Conservation (phyloP, 345 rosid genomes). For the Gossypium longicalyx region DNA sequence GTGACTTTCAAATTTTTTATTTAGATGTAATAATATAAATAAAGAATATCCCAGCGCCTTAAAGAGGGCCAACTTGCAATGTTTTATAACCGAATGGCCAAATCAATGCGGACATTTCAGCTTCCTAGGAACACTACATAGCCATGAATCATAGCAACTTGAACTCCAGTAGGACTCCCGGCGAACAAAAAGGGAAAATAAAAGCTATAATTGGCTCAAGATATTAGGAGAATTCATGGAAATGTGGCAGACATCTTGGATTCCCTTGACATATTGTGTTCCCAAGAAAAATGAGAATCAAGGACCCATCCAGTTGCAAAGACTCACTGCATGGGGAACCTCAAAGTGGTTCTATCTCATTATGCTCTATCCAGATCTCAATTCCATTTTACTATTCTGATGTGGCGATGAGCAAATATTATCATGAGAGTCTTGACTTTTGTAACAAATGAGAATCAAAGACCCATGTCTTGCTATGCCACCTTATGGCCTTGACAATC, state of each 20-base stretch:
- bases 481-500: not conserved
- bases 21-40: not conserved
- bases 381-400: not conserved
- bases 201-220: not conserved
- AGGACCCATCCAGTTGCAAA: not conserved
- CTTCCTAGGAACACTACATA: not conserved
- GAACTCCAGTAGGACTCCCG: not conserved
- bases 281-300: not conserved
- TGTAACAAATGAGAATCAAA: not conserved
- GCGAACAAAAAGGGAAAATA: not conserved
- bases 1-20: not conserved
- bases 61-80: not conserved
- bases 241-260: not conserved
- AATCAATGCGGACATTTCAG: not conserved
- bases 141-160: not conserved
- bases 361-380: not conserved
- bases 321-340: not conserved
- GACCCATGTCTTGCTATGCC: not conserved
- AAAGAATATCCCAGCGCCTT: not conserved
- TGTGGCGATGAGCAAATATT: not conserved
- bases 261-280: not conserved
- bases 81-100: not conserved
- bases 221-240: not conserved
- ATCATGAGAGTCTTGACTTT: not conserved
- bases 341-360: not conserved